Evolutionary conservation across 495 filamentous ascomycete genomes (phyloP).

Genomic region (Penicillium atrosanguineum): DNA sequence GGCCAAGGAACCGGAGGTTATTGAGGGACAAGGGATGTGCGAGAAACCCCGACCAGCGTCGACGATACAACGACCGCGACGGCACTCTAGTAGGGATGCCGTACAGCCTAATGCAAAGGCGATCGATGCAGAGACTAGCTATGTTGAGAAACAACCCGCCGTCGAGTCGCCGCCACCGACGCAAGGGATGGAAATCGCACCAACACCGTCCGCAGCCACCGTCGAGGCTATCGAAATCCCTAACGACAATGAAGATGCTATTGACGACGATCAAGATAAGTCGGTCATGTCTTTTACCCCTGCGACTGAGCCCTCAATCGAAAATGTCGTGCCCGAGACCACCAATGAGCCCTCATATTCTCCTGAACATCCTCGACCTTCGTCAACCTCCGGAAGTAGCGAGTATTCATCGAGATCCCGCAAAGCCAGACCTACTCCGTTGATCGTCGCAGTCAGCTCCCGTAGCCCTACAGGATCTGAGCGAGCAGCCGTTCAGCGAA

Average conservation of each 20-base stretch:
- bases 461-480: conserved; percentile 32
- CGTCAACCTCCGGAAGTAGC: conserved; percentile 38
- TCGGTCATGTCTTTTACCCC: conserved; percentile 14
- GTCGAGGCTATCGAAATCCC: conserved; percentile 26
- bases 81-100: conserved; percentile 31
- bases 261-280: conserved; percentile 21
- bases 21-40: conserved; percentile 37
- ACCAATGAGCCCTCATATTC: neutral
- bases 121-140: conserved; percentile 26
- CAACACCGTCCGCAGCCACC: conserved; percentile 19
- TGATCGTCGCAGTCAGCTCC: conserved; percentile 21
- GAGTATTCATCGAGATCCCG: conserved; percentile 32
- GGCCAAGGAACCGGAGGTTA: conserved; percentile 27
- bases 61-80: conserved; percentile 32
- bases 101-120: conserved; percentile 25
- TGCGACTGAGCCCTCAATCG: conserved; percentile 2
- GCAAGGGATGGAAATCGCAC: conserved; percentile 33
- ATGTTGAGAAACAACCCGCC: conserved; percentile 15
- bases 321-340: conserved; percentile 11
- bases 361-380: conserved; percentile 18
- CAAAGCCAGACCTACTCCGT: conserved; percentile 27
- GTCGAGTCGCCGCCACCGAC: conserved; percentile 21
- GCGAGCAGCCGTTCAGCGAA: conserved; percentile 52
- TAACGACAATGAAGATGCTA: conserved; percentile 16
- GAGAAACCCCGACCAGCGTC: conserved; percentile 34